A percentile compares a stretch with the other conserved stretches of the same genome.
phyloP scores from a whole-genome alignment of 129 eudicot species.

The Lactuca saligna region DNA sequence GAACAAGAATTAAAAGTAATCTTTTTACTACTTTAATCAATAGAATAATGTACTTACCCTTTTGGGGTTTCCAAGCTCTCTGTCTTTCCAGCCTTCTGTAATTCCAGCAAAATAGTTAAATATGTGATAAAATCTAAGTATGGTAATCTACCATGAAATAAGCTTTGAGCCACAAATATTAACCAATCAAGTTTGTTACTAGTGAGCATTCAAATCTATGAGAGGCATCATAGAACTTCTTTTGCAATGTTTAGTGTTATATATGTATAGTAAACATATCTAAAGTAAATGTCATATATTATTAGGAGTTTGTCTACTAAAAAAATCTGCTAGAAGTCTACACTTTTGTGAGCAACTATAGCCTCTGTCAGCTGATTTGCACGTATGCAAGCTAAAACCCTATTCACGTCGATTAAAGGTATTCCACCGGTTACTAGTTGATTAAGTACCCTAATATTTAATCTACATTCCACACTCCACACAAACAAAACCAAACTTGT shows the following conservation, averaged over 20 bases:
- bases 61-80: background rate
- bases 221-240: background rate
- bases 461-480: background rate
- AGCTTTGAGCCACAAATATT: too few species aligned
- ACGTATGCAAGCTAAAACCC: background rate
- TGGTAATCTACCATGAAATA: background rate
- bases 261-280: background rate
- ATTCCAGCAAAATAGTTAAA: background rate
- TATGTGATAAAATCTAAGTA: background rate
- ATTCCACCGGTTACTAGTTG: constrained; percentile 5
- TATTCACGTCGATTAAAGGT: background rate
- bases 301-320: background rate
- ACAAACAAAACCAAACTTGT: background rate
- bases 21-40: background rate
- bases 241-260: too few species aligned
- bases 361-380: background rate
- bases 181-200: background rate
- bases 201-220: background rate
- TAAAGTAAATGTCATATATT: background rate
- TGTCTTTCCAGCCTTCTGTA: constrained; percentile 2
- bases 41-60: background rate
- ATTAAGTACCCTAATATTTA: background rate
- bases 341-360: background rate
- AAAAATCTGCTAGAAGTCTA: background rate
- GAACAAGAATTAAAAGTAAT: background rate